Evolutionary conservation across 345 rosid genomes (phyloP).

Genomic region (Microthlaspi erraticum): DNA sequence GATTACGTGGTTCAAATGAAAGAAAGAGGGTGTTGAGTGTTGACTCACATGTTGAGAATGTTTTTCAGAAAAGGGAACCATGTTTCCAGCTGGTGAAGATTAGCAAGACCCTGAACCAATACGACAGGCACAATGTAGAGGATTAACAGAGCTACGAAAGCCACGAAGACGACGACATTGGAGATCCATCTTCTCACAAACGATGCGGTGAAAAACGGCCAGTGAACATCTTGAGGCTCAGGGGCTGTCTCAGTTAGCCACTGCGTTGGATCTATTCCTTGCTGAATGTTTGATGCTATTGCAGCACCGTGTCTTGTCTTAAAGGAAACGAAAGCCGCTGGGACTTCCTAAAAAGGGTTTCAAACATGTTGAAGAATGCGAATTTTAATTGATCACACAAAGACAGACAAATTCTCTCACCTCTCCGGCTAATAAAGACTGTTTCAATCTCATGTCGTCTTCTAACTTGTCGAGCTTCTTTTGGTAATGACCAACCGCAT

Average conservation of each 20-base stretch:
- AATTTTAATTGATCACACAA: background rate
- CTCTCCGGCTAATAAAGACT: slow-evolving; percentile 60
- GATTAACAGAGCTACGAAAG: slow-evolving; percentile 62
- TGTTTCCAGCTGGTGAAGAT: slow-evolving; percentile 75
- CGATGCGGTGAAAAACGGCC: slow-evolving; percentile 91
- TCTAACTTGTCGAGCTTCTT: slow-evolving; percentile 72
- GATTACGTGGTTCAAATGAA: slow-evolving; percentile 14
- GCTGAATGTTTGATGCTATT: slow-evolving; percentile 73
- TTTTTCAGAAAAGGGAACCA: slow-evolving; percentile 80
- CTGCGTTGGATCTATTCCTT: slow-evolving; percentile 77
- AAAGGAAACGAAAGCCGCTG: slow-evolving; percentile 92
- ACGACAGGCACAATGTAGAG: slow-evolving; percentile 78
- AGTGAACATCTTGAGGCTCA: slow-evolving; percentile 80
- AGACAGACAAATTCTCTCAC: slow-evolving; percentile 41
- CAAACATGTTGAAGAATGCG: slow-evolving; percentile 12
- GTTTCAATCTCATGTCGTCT: slow-evolving; percentile 64
- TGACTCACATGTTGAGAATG: slow-evolving; percentile 70
- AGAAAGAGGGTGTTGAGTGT: slow-evolving; percentile 27
- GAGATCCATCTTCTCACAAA: slow-evolving; percentile 77
- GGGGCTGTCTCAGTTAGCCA: slow-evolving; percentile 96
- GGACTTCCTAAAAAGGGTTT: slow-evolving; percentile 65
- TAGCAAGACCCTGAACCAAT: slow-evolving; percentile 90
- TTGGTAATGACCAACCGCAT: slow-evolving; percentile 62
- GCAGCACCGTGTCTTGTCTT: slow-evolving; percentile 83
- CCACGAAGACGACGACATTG: slow-evolving; percentile 58